Evolutionary conservation across 495 filamentous ascomycete species (phyloP).

Genomic region (Penicillium paxilli): DNA sequence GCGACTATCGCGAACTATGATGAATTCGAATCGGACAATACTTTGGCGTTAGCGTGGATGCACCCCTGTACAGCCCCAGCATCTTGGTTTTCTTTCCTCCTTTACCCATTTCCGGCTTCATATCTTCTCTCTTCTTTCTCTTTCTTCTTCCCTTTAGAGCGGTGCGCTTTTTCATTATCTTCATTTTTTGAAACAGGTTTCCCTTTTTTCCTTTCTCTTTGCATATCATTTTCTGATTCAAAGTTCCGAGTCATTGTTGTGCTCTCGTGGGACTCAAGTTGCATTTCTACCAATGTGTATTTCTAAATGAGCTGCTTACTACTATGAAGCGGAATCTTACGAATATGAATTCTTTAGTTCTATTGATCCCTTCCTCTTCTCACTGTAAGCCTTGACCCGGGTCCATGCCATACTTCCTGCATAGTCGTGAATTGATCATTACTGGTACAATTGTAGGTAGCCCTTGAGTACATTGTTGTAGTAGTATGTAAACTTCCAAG

Average conservation of each 20-base stretch:
- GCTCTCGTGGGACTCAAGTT: background rate
- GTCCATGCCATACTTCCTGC: too few relatives aligned
- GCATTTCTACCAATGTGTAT: background rate
- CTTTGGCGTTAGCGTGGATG: background rate
- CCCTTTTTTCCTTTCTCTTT: background rate
- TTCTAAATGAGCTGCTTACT: background rate
- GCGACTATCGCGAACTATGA: constrained; percentile 86
- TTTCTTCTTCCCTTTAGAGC: constrained; percentile 4
- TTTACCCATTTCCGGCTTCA: background rate
- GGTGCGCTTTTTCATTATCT: constrained; percentile 2
- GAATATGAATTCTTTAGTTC: background rate
- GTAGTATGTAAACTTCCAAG: too few relatives aligned
- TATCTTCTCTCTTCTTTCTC: background rate
- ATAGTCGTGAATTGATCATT: too few relatives aligned
- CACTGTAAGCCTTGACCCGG: too few relatives aligned
- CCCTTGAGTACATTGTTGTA: too few relatives aligned
- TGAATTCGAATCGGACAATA: background rate
- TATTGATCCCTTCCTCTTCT: background rate
- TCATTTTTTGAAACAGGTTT: constrained; percentile 1
- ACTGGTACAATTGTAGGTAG: too few relatives aligned
- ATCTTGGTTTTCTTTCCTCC: background rate
- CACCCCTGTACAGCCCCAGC: background rate
- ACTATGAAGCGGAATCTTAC: background rate
- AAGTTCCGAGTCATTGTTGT: too few relatives aligned
- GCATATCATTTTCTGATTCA: background rate